Evolutionary conservation across 2,329 filamentous ascomycete species (phyloP).

Genomic region (Phialocephala subalpina): DNA sequence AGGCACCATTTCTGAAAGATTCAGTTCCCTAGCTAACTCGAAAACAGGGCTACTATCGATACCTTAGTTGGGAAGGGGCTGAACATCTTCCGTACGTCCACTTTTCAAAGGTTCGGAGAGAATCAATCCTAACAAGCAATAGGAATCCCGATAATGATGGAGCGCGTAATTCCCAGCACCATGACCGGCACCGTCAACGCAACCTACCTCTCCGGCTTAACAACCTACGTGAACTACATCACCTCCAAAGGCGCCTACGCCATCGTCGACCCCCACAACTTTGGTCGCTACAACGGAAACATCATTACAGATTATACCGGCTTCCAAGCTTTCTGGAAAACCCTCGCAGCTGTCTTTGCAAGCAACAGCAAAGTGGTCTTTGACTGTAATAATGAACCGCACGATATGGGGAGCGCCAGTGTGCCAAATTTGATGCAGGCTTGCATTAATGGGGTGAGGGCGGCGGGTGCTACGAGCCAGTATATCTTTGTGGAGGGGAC

Average conservation of each 20-base stretch:
- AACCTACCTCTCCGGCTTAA: conserved; percentile 53
- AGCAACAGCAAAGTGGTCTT: conserved; percentile 48
- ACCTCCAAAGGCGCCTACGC: conserved; percentile 56
- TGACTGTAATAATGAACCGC: conserved; percentile 56
- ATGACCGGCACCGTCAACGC: conserved; percentile 55
- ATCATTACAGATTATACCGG: conserved; percentile 46
- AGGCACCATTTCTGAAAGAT: not conserved
- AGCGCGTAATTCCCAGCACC: conserved; percentile 58
- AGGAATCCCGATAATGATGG: conserved; percentile 58
- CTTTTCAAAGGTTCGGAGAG: not conserved
- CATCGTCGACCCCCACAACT: conserved; percentile 59
- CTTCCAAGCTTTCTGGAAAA: conserved; percentile 51
- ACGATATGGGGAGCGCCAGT: conserved; percentile 50
- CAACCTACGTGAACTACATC: conserved; percentile 53
- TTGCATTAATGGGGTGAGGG: conserved; percentile 53
- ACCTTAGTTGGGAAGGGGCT: conserved; percentile 36
- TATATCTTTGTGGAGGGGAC: conserved; percentile 67
- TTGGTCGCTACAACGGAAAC: conserved; percentile 55
- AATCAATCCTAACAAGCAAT: conserved; percentile 51
- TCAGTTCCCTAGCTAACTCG: not conserved
- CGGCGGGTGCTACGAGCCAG: conserved; percentile 54
- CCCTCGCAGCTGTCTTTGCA: conserved; percentile 47
- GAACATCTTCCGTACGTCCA: conserved; percentile 44
- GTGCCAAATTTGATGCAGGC: conserved; percentile 54
- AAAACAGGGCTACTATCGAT: conserved; percentile 27